Evolutionary conservation across 2,329 filamentous ascomycete genomes (phyloP).

Genomic region (Didymella segeticola): DNA sequence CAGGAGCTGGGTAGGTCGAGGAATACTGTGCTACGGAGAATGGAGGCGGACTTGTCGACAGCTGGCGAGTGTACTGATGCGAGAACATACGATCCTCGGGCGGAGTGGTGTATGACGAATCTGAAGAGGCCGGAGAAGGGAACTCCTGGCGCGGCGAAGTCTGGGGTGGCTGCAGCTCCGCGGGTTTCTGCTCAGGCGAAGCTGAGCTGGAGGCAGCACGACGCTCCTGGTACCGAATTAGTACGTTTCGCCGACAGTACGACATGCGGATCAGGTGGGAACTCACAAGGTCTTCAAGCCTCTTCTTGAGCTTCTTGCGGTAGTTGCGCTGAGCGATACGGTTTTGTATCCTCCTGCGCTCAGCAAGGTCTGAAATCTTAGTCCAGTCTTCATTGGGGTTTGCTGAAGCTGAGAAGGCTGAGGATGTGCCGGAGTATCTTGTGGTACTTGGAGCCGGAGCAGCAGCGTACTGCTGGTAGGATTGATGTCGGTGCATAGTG

Average conservation of each 20-base stretch:
- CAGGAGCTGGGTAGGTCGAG: conserved; percentile 70
- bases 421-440: conserved; percentile 83
- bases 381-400: conserved; percentile 99
- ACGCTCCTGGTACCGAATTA: conserved; percentile 61
- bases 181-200: conserved; percentile 65
- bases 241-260: conserved; percentile 21
- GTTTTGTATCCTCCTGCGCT: conserved; percentile 94
- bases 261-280: conserved; percentile 11
- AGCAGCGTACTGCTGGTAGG: conserved; percentile 53
- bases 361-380: conserved; percentile 96
- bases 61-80: conserved; percentile 70
- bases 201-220: conserved; percentile 70
- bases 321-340: conserved; percentile 98
- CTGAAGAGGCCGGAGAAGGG: conserved; percentile 46
- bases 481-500: conserved; percentile 55
- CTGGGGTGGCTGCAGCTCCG: conserved; percentile 56
- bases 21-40: conserved; percentile 64
- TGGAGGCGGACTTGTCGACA: conserved; percentile 74
- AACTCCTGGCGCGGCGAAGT: conserved; percentile 47
- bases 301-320: conserved; percentile 93
- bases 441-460: conserved; percentile 50
- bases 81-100: conserved; percentile 73
- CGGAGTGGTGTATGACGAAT: conserved; percentile 52
- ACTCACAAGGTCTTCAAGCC: conserved; percentile 74
- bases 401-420: conserved; percentile 91